Base-by-base conservation (phyloP, 2,329 filamentous ascomycete species). In the Bimuria novae-zelandiae region DNA sequence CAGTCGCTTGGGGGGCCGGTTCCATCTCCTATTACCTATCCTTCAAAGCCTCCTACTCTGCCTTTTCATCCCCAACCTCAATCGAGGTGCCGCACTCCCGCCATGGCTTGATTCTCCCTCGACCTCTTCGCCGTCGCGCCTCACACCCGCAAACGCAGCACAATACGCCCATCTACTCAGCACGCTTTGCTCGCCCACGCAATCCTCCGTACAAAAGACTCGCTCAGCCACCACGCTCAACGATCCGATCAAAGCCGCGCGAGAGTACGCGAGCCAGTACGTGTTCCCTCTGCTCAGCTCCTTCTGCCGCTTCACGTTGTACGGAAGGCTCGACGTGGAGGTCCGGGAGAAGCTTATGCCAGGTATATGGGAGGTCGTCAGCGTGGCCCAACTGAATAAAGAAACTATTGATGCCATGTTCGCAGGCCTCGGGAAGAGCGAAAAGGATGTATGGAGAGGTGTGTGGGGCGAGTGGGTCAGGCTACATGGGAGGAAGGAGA, bases 171-270 rank as follows among this genome's bases (percentile, higher is more conserved):
- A 82, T 8, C 71, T 87, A 7, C 76, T 87, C 19, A 80, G 80
- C n/a, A 80, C 82, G 0, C 78, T 87, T 45, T 85, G 82, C 72
- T 83, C 84, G 48, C 85, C 85, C 0, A 84, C 84, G 0, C 79
- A 83, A 40, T 83, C 82, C 0, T 79, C 82, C 1, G 80, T 84
- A 4, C 73, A 79, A 12, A 75, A 76, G 30, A 53, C 73, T 40
- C 75, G 77, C 57, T 57, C 11, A 52, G 60, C 41, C 69, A 65
- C 11, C 56, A 61, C 6, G 29, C 77, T 88, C 22, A 81, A 80
- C 22, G 84, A 87, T 56, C 80, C 83, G 52, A 81, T 82, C 11
- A 84, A 84, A 61, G 82, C 81, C 51, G 82, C 83, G 7, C 80
- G 82, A 58, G 79, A 80, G 25, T 79, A 82, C 50, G 80, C 83